Percentiles rank a stretch among this genome's conserved stretches.
These are phyloP conservation scores for Talaromyces sp. DNA, from an alignment of 2,329 filamentous ascomycete genomes.

Conservation along the genomic window DNA sequence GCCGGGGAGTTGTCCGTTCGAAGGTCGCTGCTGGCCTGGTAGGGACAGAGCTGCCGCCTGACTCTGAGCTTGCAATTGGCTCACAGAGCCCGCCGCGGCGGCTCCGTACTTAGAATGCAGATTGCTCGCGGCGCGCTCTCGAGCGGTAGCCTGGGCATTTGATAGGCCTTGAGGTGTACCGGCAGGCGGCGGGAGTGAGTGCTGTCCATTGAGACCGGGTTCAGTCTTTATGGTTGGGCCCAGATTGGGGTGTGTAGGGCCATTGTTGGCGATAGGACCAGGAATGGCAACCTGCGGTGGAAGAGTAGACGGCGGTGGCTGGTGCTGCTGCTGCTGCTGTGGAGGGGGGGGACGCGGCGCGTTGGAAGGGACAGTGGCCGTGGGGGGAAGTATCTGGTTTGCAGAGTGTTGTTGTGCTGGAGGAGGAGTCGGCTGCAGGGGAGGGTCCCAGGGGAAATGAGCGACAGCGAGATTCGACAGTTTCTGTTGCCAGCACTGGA, in stretches of 20 bases:
- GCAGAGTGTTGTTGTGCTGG: conserved; percentile 34
- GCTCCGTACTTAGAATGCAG: conserved; percentile 47
- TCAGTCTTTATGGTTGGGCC: conserved; percentile 51
- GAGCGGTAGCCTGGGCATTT: conserved; percentile 44
- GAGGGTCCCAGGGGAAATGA: conserved; percentile 91
- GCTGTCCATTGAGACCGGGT: conserved; percentile 37
- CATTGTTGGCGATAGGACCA: conserved; percentile 7
- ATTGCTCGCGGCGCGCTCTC: conserved; percentile 51
- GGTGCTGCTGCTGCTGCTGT: conserved; percentile 32
- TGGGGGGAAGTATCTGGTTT: conserved; percentile 34
- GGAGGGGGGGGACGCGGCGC: conserved; percentile 34
- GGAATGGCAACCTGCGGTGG: conserved; percentile 20
- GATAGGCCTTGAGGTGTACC: conserved; percentile 28
- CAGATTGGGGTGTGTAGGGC: conserved; percentile 24
- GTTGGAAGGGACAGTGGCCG: conserved; percentile 41
- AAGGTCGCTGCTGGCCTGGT: conserved; percentile 30
- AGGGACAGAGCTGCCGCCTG: conserved; percentile 28
- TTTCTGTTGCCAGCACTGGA: conserved; percentile 89
- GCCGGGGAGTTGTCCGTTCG: conserved; percentile 31
- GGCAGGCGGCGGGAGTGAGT: conserved; percentile 30
- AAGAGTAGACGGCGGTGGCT: conserved; percentile 28
- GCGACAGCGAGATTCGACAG: conserved; percentile 80
- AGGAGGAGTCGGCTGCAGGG: conserved; percentile 57
- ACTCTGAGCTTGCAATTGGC: conserved; percentile 39
- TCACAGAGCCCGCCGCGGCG: conserved; percentile 39